Evolutionary conservation across 1,139 yeast species (phyloP), one percentile per base, ranked within the genome.

Genomic region (Pichia sp.): DNA sequence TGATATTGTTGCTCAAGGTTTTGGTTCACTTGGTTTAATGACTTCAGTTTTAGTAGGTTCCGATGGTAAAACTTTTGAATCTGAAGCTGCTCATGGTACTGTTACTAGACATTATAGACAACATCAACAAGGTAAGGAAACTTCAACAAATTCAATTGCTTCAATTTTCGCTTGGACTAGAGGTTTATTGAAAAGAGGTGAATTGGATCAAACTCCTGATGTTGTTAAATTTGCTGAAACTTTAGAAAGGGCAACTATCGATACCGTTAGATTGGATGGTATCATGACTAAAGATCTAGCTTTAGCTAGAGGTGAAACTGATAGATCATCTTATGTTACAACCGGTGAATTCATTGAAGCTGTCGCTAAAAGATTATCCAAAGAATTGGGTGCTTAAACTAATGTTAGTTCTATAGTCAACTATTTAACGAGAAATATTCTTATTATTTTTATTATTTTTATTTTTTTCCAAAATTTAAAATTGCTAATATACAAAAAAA

Each of bases 41-140:
- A 83, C 93, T 17, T 83, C 91, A 3, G 86, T 80, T 14, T 71
- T 83, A 53, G 79, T 82, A 65, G 79, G 91, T n/a, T 88, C 93
- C 45, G 91, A 83, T 63, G 93, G 93, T 30, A 80, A 81, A 63
- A 76, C 89, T 14, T 83, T 79, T 57, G 91, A 83, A 63, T 69
- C 83, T 45, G 93, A 83, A 64, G 93, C 93, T 47, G 93, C 93
- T 31, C 93, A 83, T 56, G 93, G 93, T 51, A 83, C 93, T 6
- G 93, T 83, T 52, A 83, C 93, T 24, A 78, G 93, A 74, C 93
- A 83, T 61, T 83, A 69, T 66, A 81, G 91, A 74, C 84, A 77
- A 64, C 81, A 80, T 58, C 91, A 83, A 65, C 80, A 78, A 61
- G 93, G 93, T 46, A 79, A 82, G 61, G 89, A 81, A 60, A 83